Conservation (phyloP, 176 grass and related monocot species). For the Ananas comosus region DNA sequence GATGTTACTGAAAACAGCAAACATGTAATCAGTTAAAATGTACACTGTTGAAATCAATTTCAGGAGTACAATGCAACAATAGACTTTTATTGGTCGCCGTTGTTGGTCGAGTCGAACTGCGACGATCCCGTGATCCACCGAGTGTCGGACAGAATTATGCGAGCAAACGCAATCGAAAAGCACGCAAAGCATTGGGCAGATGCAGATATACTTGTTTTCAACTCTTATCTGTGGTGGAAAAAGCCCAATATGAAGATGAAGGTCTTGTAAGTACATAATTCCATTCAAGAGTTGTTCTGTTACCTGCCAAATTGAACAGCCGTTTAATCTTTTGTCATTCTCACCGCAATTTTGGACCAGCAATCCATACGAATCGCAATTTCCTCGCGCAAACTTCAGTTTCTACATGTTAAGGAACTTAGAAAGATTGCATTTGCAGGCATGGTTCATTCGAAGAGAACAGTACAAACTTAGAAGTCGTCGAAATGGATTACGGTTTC, state of each 20-base stretch:
- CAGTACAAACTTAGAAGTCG: background rate
- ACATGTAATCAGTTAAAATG: too few relatives aligned
- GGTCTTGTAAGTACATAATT: slow-evolving; percentile 14
- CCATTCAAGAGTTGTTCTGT: too few relatives aligned
- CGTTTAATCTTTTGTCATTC: too few relatives aligned
- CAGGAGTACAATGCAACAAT: slow-evolving; percentile 21
- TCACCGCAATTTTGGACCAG: too few relatives aligned
- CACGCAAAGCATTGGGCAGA: slow-evolving; percentile 7
- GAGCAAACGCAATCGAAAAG: slow-evolving; percentile 1
- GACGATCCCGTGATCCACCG: slow-evolving; percentile 11
- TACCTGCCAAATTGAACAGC: too few relatives aligned
- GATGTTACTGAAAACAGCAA: too few relatives aligned
- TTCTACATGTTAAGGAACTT: too few relatives aligned
- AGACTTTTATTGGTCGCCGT: slow-evolving; percentile 23
- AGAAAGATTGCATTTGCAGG: background rate
- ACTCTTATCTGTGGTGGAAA: slow-evolving; percentile 28
- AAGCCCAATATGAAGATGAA: slow-evolving; percentile 23
- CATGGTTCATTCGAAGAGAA: slow-evolving; percentile 18
- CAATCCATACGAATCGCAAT: too few relatives aligned
- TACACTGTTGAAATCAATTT: background rate
- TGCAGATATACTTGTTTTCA: slow-evolving; percentile 14
- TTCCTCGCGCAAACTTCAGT: too few relatives aligned
- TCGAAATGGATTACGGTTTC: slow-evolving; percentile 18
- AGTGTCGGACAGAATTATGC: slow-evolving; percentile 3
- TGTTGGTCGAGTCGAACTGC: slow-evolving; percentile 12